Evolutionary conservation across 75 land plant species (phyloP), one percentile per base, ranked within the genome.

Genomic region (Picea sitchensis): DNA sequence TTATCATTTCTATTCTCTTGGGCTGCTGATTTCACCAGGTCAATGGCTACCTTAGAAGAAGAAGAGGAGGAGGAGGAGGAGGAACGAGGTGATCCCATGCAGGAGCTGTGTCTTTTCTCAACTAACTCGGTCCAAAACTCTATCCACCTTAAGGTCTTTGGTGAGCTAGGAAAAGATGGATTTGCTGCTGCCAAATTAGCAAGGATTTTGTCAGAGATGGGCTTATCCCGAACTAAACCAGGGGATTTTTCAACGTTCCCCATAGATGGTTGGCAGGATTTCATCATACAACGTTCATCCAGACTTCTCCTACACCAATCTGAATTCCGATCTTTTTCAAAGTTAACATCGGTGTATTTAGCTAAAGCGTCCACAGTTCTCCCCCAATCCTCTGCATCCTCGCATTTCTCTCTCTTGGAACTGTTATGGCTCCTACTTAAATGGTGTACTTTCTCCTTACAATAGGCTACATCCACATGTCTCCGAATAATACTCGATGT

Each of bases 81-180:
- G 56, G 56, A 51, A 51, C 56, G 56, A 30, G 77, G 78, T 61
- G 73, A 36, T 4, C 76, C 51, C 5, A 71, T 71, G 17, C 67
- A 58, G 34, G 47, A 31, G 63, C 60, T 73, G 5, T 85, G 82
- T 36, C 86, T 78, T 58, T 85, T 87, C 14, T 85, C 80, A 13
- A 88, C 91, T n/a, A 91, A 82, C 30, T 92, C 97, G 75, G 89
- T 90, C 97, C 97, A 94, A 82, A 94, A 92, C 80, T 94, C 97
- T 13, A 94, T 88, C 86, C 94, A 88, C 20, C 97, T 78, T 20
- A 88, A 85, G n/a, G 87, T 72, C 26, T 78, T 85, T 36, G 81
- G n/a, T 18, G 32, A 67, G 32, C 71, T 0, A 26, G 36, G 23
- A 21, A 4, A 1, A 67, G 15, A 14, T 21, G 15, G 36, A 4